Conservation (phyloP, 371 early-diverging fungal species). For the Mortierella sp. region DNA sequence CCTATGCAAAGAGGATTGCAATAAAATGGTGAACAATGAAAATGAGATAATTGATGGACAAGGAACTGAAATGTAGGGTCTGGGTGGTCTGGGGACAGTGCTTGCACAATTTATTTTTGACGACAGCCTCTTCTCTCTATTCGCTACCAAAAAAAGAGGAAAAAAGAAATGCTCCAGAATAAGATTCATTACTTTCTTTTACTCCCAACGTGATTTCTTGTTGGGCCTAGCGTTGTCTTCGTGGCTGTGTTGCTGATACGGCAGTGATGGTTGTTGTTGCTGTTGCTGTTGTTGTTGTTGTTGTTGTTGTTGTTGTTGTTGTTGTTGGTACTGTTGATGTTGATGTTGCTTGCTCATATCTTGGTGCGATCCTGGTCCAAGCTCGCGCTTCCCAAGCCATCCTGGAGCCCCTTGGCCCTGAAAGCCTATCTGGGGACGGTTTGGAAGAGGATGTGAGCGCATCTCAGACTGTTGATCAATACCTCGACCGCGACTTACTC, state of each 20-base stretch:
- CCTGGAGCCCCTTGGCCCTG: conserved; percentile 5
- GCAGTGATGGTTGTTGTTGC: background rate
- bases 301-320: conserved; percentile 11
- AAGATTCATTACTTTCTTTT: background rate
- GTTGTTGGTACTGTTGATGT: background rate
- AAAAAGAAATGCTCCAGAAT: background rate
- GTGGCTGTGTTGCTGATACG: conserved; percentile 12
- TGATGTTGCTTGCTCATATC: conserved; percentile 8
- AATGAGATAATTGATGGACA: too few relatives aligned
- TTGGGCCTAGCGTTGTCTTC: conserved; percentile 16
- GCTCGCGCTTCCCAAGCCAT: conserved; percentile 32
- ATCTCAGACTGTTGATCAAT: conserved; percentile 7
- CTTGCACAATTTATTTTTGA: conserved; percentile 1
- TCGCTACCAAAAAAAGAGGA: too few relatives aligned
- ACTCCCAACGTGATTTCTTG: conserved; percentile 53
- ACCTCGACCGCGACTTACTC: conserved; percentile 29
- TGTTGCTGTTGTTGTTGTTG: background rate
- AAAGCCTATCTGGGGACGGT: conserved; percentile 19
- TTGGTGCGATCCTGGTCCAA: conserved; percentile 7
- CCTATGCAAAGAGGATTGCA: background rate
- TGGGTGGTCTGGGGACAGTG: too few relatives aligned
- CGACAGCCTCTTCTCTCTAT: too few relatives aligned
- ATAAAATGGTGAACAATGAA: background rate
- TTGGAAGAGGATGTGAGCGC: conserved; percentile 22
- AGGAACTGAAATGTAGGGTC: background rate